Evolutionary conservation across 495 filamentous ascomycete species (phyloP).

Genomic region (Oleoguttula mirabilis): DNA sequence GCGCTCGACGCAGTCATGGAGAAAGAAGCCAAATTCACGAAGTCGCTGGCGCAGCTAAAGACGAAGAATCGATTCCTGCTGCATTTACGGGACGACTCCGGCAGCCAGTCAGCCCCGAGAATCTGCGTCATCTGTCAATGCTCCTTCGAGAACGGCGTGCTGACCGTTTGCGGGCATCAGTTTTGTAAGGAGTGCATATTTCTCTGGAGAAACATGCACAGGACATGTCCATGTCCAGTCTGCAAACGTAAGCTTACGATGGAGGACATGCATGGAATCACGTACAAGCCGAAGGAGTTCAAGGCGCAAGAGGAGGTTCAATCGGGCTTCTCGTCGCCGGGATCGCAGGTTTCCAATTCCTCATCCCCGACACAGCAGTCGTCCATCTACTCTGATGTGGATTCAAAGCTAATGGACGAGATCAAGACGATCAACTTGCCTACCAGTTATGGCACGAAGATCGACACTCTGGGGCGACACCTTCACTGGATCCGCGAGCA

Average conservation of each 20-base stretch:
- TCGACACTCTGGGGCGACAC: constrained; percentile 74
- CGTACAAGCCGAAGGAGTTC: constrained; percentile 61
- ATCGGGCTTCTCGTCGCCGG: constrained; percentile 17
- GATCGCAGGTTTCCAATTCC: constrained; percentile 7
- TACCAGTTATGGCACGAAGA: constrained; percentile 73
- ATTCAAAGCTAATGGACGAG: constrained; percentile 52
- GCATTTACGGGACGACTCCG: constrained; percentile 46
- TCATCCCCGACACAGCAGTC: constrained; percentile 7
- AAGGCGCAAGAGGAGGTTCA: constrained; percentile 53
- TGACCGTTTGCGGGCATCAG: constrained; percentile 83
- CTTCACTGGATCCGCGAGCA: constrained; percentile 70
- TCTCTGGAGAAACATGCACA: constrained; percentile 46
- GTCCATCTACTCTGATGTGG: constrained; percentile 68
- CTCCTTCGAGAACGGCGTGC: constrained; percentile 60
- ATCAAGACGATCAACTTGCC: constrained; percentile 73
- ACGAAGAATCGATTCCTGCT: constrained; percentile 62
- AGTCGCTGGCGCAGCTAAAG: constrained; percentile 47
- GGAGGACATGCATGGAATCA: constrained; percentile 67
- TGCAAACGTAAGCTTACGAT: constrained; percentile 57
- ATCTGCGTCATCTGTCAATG: constrained; percentile 73
- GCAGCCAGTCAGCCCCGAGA: constrained; percentile 41
- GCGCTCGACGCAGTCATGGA: constrained; percentile 20
- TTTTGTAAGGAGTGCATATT: constrained; percentile 79
- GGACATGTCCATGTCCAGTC: constrained; percentile 34
- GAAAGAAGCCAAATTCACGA: constrained; percentile 39